Base-by-base conservation (phyloP, 768 basidiomycete species). In the Lanmaoa pseudosensibilis region DNA sequence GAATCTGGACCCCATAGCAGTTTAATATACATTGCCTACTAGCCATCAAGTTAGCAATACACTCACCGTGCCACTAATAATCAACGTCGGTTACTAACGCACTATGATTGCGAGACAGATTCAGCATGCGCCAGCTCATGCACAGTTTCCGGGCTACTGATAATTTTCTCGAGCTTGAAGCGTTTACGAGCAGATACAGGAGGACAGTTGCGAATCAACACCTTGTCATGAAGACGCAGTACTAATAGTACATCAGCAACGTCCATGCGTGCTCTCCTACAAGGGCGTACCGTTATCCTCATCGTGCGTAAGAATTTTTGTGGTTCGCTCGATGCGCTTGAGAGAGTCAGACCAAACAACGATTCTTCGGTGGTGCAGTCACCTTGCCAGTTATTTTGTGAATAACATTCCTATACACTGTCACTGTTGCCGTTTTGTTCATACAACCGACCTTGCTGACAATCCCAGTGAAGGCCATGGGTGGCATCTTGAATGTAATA, bases 401-500 rank as follows among this genome's bases (percentile, higher is more conserved):
- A n/a, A 83, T 72, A 38, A 88, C 78, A 77, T 79, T 83, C 54
- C 91, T 82, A 23, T 87, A 84, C 9, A 93, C 90, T 1, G 88
- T 86, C 46, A 93, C 90, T 0, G 92, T 93, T 15, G 81, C 91
- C 0, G 91, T 93, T 69, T 92, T 92, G 52, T 85, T 78, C 90
- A 93, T 93, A 61, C 78, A 83, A 10, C 92, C 90, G 21, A 82
- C 87, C 71, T 90, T 92, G 33, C 89, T 87, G 19, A 93, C 92
- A 38, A 84, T 64, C 18, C 91, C 91, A 23, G 78, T 78, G 60
- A 93, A 81, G 16, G 84, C 74, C 83, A 92, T 86, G 27, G 91
- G 90, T 36, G 89, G 86, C 90, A 92, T 92, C 9, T 60, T 70
- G 65, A 40, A 40, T 16, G 27, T 65, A 40, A 40, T 16, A 23